Evolutionary conservation across 441 rosid genomes (phyloP), one percentile per base, ranked within the genome.

Genomic region (Populus hybrid): DNA sequence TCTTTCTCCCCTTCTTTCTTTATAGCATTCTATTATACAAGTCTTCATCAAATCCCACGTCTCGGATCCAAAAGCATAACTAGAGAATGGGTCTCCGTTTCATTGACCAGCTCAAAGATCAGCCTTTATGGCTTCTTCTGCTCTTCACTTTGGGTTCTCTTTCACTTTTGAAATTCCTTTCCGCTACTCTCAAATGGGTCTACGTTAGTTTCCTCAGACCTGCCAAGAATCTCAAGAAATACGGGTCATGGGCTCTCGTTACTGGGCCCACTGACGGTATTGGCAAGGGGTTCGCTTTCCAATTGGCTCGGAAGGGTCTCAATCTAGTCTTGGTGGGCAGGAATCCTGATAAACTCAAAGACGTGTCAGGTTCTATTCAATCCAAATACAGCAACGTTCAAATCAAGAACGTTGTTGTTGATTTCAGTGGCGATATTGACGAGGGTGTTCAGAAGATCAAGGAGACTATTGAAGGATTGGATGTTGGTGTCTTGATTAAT

Each of bases 201-300:
- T 95, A 91, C 81, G 91, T 92, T 77, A 86, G 73, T 84, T 94
- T 95, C 82, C 95, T 95, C 65, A 76, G 98, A 50, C 97, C 98
- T 32, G 88, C 70, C 6, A 93, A 95, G 79, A 88, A 93, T 78
- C 92, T 95, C 78, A 90, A 85, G 64, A 89, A 88, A 16, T 95
- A 95, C 77, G 99, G 99, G 5, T 95, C 97, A 0, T 95, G 99
- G 98, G 97, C 94, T 7, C 74, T 95, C 26, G 84, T 93, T 28
- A 93, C 98, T 42, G 97, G 98, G 61, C 91, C 95, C 65, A 95
- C 98, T 8, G 97, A 93, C 38, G 97, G 99, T 16, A 95, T 95
- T 61, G 97, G 98, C 4, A 93, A 91, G 65, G 93, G 91, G 64
- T 93, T 95, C 77, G 92, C 99, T 70, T 91, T 95, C 73, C 89